Conservation (phyloP, 192 early-diverging fungal genomes). For the Linnemannia hyalina region DNA sequence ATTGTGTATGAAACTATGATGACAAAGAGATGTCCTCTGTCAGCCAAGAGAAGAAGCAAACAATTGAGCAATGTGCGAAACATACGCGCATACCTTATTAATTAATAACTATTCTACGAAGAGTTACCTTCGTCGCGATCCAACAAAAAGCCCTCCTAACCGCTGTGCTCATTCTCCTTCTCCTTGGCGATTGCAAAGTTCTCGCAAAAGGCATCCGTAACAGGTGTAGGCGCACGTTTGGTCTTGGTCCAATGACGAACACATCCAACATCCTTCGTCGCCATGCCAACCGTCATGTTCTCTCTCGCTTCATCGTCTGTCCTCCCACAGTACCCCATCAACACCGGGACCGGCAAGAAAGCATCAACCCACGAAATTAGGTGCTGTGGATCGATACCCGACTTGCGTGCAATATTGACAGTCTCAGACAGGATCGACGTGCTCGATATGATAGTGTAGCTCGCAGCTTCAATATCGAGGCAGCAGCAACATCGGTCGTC, state of each 20-base stretch:
- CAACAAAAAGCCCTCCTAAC: slow-evolving; percentile 11
- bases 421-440: slow-evolving; percentile 71
- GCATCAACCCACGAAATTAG: slow-evolving; percentile 63
- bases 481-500: slow-evolving; percentile 57
- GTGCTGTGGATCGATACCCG: slow-evolving; percentile 64
- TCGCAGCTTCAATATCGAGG: slow-evolving; percentile 67
- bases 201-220: slow-evolving; percentile 12
- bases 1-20: neutral
- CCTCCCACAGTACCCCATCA: neutral
- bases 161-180: slow-evolving; percentile 26
- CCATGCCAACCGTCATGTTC: slow-evolving; percentile 43
- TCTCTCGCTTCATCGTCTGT: slow-evolving; percentile 44
- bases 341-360: slow-evolving; percentile 54
- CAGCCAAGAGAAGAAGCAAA: neutral
- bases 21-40: neutral
- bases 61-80: neutral
- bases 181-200: slow-evolving; percentile 15
- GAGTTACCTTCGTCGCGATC: neutral
- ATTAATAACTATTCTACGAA: too few relatives aligned
- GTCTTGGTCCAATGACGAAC: slow-evolving; percentile 42
- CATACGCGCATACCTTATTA: too few relatives aligned
- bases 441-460: slow-evolving; percentile 67
- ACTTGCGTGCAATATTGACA: slow-evolving; percentile 65
- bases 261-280: slow-evolving; percentile 56
- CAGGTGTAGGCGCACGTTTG: slow-evolving; percentile 31